Conservation (phyloP, 176 grass and related monocot genomes). For the Canna indica region DNA sequence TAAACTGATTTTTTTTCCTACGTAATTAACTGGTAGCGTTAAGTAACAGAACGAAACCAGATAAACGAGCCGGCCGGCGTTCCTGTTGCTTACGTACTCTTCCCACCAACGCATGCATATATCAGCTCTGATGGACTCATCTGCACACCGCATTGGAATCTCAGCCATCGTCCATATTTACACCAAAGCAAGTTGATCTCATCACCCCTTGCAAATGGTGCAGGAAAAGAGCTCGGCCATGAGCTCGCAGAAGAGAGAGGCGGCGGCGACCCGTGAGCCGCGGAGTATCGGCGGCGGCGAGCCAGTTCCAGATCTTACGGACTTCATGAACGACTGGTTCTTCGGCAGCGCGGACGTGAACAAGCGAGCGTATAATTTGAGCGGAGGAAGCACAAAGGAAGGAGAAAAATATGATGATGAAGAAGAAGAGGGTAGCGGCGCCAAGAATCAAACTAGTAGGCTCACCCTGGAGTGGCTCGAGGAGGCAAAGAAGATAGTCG, state of each 20-base stretch:
- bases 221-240: not conserved
- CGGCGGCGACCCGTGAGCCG: constrained; percentile 11
- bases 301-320: constrained; percentile 32
- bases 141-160: no score
- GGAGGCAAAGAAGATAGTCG: constrained; percentile 50
- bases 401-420: constrained; percentile 22
- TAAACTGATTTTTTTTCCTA: no score
- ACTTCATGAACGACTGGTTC: constrained; percentile 90
- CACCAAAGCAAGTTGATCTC: no score
- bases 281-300: not conserved
- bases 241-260: not conserved
- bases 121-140: no score
- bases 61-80: no score
- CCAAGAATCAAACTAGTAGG: constrained; percentile 25
- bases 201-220: not conserved
- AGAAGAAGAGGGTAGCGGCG: not conserved
- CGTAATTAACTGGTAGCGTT: no score
- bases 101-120: no score
- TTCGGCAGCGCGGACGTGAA: constrained; percentile 35
- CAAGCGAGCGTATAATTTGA: constrained; percentile 27
- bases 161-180: no score
- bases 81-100: no score
- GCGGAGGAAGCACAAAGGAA: constrained; percentile 21
- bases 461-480: constrained; percentile 59
- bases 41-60: not conserved